Base-by-base conservation (phyloP, 2,329 filamentous ascomycete species). In the Stachybotrys elegans region DNA sequence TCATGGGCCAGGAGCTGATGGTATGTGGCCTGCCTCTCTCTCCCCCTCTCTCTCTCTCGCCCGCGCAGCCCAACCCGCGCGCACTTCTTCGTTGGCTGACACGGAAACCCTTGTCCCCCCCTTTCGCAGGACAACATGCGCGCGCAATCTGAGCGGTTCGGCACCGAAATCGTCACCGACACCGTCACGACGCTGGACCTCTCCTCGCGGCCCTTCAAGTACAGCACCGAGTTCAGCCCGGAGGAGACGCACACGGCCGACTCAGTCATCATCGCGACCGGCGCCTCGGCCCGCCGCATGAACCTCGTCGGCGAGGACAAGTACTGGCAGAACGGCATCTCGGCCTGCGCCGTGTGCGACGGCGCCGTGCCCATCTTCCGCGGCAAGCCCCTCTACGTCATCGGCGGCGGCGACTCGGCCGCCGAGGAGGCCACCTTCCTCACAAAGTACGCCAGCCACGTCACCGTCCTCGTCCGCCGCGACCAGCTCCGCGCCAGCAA, bases 301-400 rank as follows among this genome's bases (percentile, higher is more conserved):
- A 74, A 85, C 64, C 79, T 98, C 38, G 74, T 83, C 12, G 94
- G 93, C 43, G 93, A 98, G 74, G 87, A 95, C 44, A 87, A 84
- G 66, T 98, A 90, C 79, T 98, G 94, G 94, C 91, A 95, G 65
- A 93, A 87, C 65, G 93, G 93, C 55, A 89, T 98, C 62, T 93
- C 86, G 42, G 93, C 93, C 40, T 98, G 93, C 69, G 93, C 93
- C 25, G 93, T 98, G 40, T 98, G 93, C 70, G 93, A 98, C 62
- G 93, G 93, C 51, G 93, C 91, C 40, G 85, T 97, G 38, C 93
- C 93, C 48, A 96, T 98, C 67, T 98, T 95, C 83, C 81, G 92
- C 57, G 89, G 96, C 69, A 95, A 95, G 78, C 92, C 87, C 8
- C 76, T 98, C 44, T 88, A 92, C 32, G 93, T 98, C 40, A 96